phyloP scores from a whole-genome alignment of 257 asterid species.

The Misopates orontium region DNA sequence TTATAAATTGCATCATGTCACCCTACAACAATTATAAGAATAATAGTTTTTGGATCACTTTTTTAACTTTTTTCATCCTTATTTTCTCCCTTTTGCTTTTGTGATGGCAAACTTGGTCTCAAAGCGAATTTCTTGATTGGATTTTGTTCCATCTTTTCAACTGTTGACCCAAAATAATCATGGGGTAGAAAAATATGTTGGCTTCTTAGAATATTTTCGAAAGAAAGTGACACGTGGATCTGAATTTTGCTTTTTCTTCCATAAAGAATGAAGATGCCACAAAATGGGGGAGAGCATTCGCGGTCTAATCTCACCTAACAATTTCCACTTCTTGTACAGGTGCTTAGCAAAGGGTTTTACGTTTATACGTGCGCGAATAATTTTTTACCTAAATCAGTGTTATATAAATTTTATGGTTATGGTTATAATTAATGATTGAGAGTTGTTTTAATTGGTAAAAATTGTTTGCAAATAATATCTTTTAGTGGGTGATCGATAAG shows the following conservation, averaged over 20 bases:
- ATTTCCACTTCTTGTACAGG: slow-evolving; percentile 1
- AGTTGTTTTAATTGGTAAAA: no score
- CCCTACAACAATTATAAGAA: no score
- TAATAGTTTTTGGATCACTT: no score
- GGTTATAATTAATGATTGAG: no score
- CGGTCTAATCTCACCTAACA: slow-evolving; percentile 27
- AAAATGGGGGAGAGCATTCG: neutral
- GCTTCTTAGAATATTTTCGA: slow-evolving; percentile 1
- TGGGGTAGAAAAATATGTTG: slow-evolving; percentile 3
- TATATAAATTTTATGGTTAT: no score
- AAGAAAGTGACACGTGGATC: slow-evolving; percentile 6
- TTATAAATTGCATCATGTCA: no score
- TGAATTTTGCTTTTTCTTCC: neutral
- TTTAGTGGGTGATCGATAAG: no score
- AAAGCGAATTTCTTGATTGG: neutral
- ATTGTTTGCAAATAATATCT: no score
- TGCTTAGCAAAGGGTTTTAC: neutral
- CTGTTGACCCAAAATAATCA: neutral
- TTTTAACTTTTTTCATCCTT: no score
- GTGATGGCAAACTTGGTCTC: neutral
- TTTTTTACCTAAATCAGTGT: no score
- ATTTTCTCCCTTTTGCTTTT: neutral
- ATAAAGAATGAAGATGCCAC: neutral
- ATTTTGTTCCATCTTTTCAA: neutral
- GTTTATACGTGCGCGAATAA: neutral